Percentiles rank a stretch among this genome's conserved stretches.
These are phyloP conservation scores for Cyphellophora attinorum DNA, from an alignment of 2,329 filamentous ascomycete species.

Conservation along the genomic window DNA sequence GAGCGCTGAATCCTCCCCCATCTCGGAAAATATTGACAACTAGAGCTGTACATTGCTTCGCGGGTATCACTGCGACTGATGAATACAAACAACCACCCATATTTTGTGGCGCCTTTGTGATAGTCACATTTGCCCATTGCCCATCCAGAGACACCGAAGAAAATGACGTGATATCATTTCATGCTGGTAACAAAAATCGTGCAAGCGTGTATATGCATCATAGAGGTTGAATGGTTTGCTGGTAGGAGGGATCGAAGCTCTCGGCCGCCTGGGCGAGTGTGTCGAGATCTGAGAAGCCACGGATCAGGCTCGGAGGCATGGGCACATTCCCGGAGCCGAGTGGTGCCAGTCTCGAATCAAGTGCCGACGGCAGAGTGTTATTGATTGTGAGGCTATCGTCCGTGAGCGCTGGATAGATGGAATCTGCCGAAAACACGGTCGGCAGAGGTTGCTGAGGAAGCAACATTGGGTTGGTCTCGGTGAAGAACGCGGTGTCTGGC, in stretches of 20 bases:
- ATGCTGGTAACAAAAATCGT: neutral
- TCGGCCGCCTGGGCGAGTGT: slow-evolving; percentile 19
- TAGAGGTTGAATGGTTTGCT: neutral
- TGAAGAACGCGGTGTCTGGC: slow-evolving; percentile 12
- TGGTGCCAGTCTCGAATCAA: slow-evolving; percentile 4
- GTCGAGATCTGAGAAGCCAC: slow-evolving; percentile 19
- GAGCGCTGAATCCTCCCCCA: neutral
- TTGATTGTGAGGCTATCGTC: slow-evolving; percentile 11
- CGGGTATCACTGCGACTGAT: neutral
- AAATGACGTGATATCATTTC: neutral
- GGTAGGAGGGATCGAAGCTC: slow-evolving; percentile 17
- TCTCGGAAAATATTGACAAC: neutral
- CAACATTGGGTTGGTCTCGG: slow-evolving; percentile 8
- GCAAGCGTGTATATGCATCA: neutral
- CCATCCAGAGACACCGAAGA: neutral
- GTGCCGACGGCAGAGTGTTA: slow-evolving; percentile 3
- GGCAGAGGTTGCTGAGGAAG: slow-evolving; percentile 14
- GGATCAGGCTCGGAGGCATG: slow-evolving; percentile 13
- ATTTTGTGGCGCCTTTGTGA: neutral
- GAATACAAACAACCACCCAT: neutral
- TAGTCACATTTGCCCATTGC: neutral
- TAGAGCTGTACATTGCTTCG: neutral
- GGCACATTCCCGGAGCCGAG: slow-evolving; percentile 3
- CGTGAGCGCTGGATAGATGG: slow-evolving; percentile 16
- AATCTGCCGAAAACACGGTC: slow-evolving; percentile 12